These are phyloP conservation scores for Blastomyces parvus DNA, from an alignment of 2,329 filamentous ascomycete species.

Conservation along the genomic window DNA sequence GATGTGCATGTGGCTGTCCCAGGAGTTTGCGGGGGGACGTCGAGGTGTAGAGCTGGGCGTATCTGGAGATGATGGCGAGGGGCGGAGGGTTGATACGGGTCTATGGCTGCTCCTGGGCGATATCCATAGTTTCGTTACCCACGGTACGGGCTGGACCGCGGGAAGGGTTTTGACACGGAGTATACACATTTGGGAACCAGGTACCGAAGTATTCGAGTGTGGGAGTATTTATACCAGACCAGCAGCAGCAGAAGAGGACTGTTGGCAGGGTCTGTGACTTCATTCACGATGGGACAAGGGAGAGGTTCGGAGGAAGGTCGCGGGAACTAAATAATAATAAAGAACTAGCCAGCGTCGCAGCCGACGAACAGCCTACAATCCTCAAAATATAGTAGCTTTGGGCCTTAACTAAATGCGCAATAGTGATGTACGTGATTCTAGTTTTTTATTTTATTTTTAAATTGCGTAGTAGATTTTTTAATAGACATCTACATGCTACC, in stretches of 20 bases:
- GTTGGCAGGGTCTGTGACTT: too few species aligned
- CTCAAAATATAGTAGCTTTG: background rate
- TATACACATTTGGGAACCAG: background rate
- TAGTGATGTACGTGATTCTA: background rate
- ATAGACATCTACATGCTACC: background rate
- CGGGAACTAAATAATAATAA: too few species aligned
- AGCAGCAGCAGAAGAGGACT: background rate
- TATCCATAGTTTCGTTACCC: background rate
- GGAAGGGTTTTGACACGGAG: background rate
- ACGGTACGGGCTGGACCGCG: too few species aligned
- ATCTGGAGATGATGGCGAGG: background rate
- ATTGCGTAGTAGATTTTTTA: background rate
- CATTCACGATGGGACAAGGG: too few species aligned
- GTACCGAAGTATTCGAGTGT: background rate
- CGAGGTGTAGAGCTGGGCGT: background rate
- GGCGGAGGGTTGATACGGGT: background rate
- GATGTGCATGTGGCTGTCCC: conserved; percentile 58
- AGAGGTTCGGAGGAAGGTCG: too few species aligned
- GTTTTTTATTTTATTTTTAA: background rate
- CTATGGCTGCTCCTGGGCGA: background rate
- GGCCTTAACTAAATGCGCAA: background rate
- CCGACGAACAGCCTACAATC: too few species aligned
- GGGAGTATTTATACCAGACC: background rate
- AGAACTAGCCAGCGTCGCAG: too few species aligned
- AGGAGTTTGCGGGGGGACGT: conserved; percentile 33